phyloP scores from a whole-genome alignment of 306 rosid species.

The Morella rubra region DNA sequence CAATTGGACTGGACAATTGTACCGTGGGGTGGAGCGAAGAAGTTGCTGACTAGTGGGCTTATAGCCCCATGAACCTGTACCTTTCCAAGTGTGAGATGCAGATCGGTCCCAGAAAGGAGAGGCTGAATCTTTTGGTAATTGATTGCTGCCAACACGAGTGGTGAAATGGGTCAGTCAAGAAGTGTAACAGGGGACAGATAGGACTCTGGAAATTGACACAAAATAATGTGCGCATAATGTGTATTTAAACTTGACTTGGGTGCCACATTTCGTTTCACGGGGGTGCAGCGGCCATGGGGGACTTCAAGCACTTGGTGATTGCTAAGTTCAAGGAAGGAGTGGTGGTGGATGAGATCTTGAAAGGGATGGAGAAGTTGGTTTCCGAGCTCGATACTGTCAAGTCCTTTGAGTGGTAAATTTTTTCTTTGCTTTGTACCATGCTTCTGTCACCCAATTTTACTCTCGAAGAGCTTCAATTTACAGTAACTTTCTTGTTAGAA shows the following conservation, averaged over 20 bases:
- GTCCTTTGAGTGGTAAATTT: slow-evolving; percentile 70
- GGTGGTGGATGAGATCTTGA: slow-evolving; percentile 60
- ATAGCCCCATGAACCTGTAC: slow-evolving; percentile 31
- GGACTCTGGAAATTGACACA: slow-evolving; percentile 40
- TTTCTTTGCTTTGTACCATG: too few species aligned
- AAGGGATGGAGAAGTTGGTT: slow-evolving; percentile 74
- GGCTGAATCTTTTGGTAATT: slow-evolving; percentile 28
- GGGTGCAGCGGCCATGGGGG: slow-evolving; percentile 49
- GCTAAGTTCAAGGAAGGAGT: slow-evolving; percentile 84
- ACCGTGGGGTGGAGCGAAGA: slow-evolving; percentile 32
- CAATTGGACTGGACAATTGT: slow-evolving; percentile 39
- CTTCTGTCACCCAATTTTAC: neutral
- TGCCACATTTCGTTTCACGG: slow-evolving; percentile 30
- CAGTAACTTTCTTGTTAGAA: neutral
- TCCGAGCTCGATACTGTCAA: slow-evolving; percentile 68
- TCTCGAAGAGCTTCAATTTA: neutral
- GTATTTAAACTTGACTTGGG: slow-evolving; percentile 37
- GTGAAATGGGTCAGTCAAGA: slow-evolving; percentile 45
- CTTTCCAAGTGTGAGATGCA: slow-evolving; percentile 43
- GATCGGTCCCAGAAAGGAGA: slow-evolving; percentile 50
- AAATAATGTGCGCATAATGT: slow-evolving; percentile 26
- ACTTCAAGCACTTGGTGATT: slow-evolving; percentile 78
- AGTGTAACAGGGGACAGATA: slow-evolving; percentile 34
- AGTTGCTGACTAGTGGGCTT: slow-evolving; percentile 45
- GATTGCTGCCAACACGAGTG: slow-evolving; percentile 30